These are phyloP conservation scores for Colletotrichum graminicola DNA, from an alignment of 2,329 filamentous ascomycete species.

Conservation along the genomic window DNA sequence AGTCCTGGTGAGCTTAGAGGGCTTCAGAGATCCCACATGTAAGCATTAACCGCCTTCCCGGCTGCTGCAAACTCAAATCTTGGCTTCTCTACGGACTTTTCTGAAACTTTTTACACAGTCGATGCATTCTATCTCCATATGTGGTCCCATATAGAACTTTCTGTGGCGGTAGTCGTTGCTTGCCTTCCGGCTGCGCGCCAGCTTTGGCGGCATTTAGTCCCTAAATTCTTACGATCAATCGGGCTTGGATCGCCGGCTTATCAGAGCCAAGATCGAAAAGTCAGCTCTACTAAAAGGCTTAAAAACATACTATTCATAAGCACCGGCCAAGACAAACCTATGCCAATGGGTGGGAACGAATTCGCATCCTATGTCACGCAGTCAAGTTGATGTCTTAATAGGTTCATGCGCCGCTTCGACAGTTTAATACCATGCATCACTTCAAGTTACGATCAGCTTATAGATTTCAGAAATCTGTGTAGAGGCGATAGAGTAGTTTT, in stretches of 20 bases:
- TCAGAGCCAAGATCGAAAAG: not conserved
- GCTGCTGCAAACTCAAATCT: slow-evolving; percentile 54
- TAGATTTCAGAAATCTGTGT: not conserved
- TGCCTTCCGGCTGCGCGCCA: slow-evolving; percentile 51
- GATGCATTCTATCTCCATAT: slow-evolving; percentile 57
- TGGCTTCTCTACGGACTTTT: slow-evolving; percentile 52
- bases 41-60: slow-evolving; percentile 49
- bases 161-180: slow-evolving; percentile 58
- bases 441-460: not conserved
- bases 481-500: not conserved
- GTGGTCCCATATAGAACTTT: slow-evolving; percentile 61
- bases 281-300: slow-evolving; percentile 14
- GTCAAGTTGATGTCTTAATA: not conserved
- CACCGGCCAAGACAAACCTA: not conserved
- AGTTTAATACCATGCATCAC: not conserved
- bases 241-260: not conserved
- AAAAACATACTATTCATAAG: not conserved
- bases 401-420: not conserved
- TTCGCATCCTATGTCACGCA: not conserved
- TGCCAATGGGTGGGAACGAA: not conserved
- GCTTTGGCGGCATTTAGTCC: slow-evolving; percentile 24
- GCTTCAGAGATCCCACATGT: slow-evolving; percentile 53
- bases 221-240: slow-evolving; percentile 8
- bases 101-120: not conserved
- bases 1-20: slow-evolving; percentile 54